Evolutionary conservation across 2,329 filamentous ascomycete genomes (phyloP), one percentile per base, ranked within the genome.

Genomic region (Karstenula rhodostoma): DNA sequence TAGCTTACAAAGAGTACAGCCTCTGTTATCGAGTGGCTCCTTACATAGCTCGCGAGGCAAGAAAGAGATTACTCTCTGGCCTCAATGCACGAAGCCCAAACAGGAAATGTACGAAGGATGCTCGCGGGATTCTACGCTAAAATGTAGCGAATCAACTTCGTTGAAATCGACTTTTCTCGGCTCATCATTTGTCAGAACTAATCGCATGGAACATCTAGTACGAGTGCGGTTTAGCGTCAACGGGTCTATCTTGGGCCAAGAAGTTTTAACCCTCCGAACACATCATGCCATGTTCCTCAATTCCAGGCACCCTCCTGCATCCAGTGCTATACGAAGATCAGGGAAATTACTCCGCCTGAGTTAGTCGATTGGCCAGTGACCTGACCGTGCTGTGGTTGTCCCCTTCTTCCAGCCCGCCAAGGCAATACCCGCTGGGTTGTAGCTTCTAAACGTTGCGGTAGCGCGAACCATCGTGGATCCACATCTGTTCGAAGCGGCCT

Each of bases 101-200:
- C 17, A 32, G 51, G 51, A 54, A 54, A 54, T 54, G 37, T 54
- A 54, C 51, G 51, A 54, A 43, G 51, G 27, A 8, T 4, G 13
- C n/a, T 54, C 1, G 13, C 22, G 6, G 23, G n/a, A 33, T 22
- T 51, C 47, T 6, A 15, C 48, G 51, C 35, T 54, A 54, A 32
- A 12, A 0, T 13, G 4, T 8, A 35, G 35, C 51, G 22, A 54
- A 54, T 54, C 22, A 19, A 22, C 9, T 3, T 10, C 37, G 1
- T 22, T 19, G 15, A 44, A 29, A 9, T 32, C 22, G 7, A 6
- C 1, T 15, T 15, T 13, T 17, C 23, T 35, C 33, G n/a, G 9
- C 35, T 3, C 43, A 7, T 23, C 7, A 54, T 44, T 54, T 6
- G 51, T 22, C 51, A 29, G 10, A 10, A 15, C 32, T 3, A 2